Evolutionary conservation across 345 rosid genomes (phyloP).

Genomic region (Garcia nutans): DNA sequence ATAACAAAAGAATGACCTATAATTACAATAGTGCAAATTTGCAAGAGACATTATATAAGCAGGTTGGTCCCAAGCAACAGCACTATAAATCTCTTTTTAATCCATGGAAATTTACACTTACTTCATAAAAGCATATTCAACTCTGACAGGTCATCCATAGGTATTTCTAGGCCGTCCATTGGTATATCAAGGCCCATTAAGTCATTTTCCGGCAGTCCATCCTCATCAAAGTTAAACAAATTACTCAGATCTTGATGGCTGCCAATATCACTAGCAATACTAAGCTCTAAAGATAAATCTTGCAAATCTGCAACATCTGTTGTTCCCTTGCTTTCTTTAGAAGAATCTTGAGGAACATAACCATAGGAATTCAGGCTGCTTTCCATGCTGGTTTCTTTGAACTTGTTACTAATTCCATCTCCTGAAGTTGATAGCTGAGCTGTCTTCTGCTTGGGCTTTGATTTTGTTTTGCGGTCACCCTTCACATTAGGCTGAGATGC

Average conservation of each 20-base stretch:
- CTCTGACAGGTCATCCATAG: constrained; percentile 60
- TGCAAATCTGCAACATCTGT: constrained; percentile 19
- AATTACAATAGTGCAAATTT: constrained; percentile 36
- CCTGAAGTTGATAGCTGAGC: constrained; percentile 43
- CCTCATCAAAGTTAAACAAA: constrained; percentile 48
- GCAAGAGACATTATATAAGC: constrained; percentile 27
- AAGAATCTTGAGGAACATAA: constrained; percentile 15
- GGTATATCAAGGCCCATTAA: constrained; percentile 38
- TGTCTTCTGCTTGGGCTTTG: constrained; percentile 57
- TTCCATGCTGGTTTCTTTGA: constrained; percentile 28
- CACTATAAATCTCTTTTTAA: constrained; percentile 27
- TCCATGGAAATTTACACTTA: constrained; percentile 36
- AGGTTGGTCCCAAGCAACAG: constrained; percentile 22
- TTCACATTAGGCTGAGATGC: constrained; percentile 25
- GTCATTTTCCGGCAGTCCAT: constrained; percentile 45
- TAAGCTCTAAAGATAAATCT: constrained; percentile 42
- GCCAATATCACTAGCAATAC: constrained; percentile 25
- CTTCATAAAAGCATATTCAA: constrained; percentile 35
- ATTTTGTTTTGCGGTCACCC: constrained; percentile 51
- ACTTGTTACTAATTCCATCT: constrained; percentile 35
- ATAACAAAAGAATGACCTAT: constrained; percentile 42
- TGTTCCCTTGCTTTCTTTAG: constrained; percentile 23
- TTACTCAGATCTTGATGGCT: constrained; percentile 35
- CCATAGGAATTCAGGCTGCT: constrained; percentile 19
- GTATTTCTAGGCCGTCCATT: constrained; percentile 36